Evolutionary conservation across 2,329 filamentous ascomycete species (phyloP).

Genomic region (Chlorencoelia australis): DNA sequence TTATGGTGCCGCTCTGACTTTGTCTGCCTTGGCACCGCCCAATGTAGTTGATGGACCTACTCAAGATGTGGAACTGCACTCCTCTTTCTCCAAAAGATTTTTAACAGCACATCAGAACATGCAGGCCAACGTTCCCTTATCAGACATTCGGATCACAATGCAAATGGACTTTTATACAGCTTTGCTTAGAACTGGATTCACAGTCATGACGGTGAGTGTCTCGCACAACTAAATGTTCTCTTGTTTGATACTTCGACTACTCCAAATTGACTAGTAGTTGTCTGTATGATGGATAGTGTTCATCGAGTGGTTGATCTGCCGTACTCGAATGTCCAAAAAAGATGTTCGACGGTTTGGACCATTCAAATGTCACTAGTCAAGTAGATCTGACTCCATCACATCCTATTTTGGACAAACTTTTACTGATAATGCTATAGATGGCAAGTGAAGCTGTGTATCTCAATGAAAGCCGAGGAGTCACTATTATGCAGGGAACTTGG

Average conservation of each 20-base stretch:
- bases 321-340: too few species aligned
- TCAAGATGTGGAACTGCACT: slow-evolving; percentile 32
- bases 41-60: slow-evolving; percentile 11
- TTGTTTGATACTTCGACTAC: too few species aligned
- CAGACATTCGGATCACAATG: slow-evolving; percentile 68
- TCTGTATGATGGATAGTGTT: too few species aligned
- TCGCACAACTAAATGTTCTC: too few species aligned
- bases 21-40: slow-evolving; percentile 56
- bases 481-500: slow-evolving; percentile 73
- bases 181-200: slow-evolving; percentile 76
- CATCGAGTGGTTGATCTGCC: too few species aligned
- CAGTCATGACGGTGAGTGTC: slow-evolving; percentile 74
- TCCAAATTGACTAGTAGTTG: too few species aligned
- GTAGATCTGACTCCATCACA: too few species aligned
- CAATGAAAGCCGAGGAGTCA: slow-evolving; percentile 74
- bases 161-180: slow-evolving; percentile 96
- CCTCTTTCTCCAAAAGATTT: slow-evolving; percentile 49
- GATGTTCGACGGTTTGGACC: too few species aligned
- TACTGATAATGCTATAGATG: too few species aligned
- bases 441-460: slow-evolving; percentile 94
- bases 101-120: slow-evolving; percentile 72
- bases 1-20: slow-evolving; percentile 63
- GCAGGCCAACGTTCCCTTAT: slow-evolving; percentile 81
- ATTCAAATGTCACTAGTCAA: too few species aligned
- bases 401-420: too few species aligned